phyloP scores from a whole-genome alignment of 2,329 filamentous ascomycete genomes.

The Pseudodiploospora longispora region DNA sequence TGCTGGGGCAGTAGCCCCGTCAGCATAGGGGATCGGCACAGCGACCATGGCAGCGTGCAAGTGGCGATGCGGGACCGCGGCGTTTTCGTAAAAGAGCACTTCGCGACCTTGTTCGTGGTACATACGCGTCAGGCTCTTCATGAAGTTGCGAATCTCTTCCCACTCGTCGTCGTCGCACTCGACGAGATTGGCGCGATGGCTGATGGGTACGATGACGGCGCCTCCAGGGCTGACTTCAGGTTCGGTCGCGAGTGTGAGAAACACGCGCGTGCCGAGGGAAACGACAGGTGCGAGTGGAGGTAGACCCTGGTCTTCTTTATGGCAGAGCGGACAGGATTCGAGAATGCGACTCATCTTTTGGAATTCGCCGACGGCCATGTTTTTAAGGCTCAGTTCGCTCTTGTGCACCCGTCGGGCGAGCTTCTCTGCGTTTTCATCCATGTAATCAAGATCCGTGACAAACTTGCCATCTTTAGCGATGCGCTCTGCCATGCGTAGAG shows the following conservation, averaged over 20 bases:
- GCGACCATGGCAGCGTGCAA: constrained; percentile 79
- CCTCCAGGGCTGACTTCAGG: constrained; percentile 79
- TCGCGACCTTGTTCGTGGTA: constrained; percentile 90
- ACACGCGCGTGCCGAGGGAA: constrained; percentile 77
- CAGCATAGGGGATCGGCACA: constrained; percentile 79
- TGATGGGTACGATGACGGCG: constrained; percentile 80
- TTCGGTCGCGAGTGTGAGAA: constrained; percentile 79
- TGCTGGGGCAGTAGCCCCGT: constrained; percentile 86
- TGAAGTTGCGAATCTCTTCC: constrained; percentile 98
- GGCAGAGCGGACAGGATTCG: constrained; percentile 82
- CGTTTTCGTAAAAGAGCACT: constrained; percentile 97
- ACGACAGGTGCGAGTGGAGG: constrained; percentile 79
- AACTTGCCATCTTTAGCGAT: constrained; percentile 93
- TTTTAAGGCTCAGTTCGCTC: constrained; percentile 80
- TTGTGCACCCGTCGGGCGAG: constrained; percentile 82
- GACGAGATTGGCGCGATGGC: constrained; percentile 82
- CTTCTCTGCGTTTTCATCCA: constrained; percentile 92
- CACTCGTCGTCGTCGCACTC: constrained; percentile 99
- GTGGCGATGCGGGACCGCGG: constrained; percentile 68
- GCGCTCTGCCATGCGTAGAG: constrained; percentile 74
- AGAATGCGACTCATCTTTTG: constrained; percentile 82
- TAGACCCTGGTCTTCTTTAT: constrained; percentile 70
- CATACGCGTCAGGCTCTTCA: constrained; percentile 90
- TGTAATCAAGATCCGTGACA: constrained; percentile 87
- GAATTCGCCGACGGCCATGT: constrained; percentile 77